A percentile compares a stretch with the other conserved stretches of the same genome.
Evolutionary conservation across 805 yeast species (phyloP).

Genomic region (Alloascoidea hylecoeti): DNA sequence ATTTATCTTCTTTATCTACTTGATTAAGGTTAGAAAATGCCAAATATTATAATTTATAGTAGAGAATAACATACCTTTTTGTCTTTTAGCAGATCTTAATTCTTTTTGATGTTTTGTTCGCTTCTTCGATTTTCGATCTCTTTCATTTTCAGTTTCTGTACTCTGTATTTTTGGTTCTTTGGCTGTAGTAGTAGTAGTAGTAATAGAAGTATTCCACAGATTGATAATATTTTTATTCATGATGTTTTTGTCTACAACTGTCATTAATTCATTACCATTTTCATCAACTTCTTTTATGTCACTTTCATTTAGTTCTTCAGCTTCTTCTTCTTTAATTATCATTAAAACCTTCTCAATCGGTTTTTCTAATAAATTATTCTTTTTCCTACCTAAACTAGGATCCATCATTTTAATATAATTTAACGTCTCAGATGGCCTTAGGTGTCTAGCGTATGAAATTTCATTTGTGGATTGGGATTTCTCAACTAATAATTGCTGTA

Average conservation of each 20-base stretch:
- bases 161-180: neutral
- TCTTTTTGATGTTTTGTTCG: constrained; percentile 28
- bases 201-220: constrained; percentile 36
- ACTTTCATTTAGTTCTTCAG: constrained; percentile 34
- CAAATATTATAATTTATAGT: constrained; percentile 14
- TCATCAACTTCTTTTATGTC: constrained; percentile 6
- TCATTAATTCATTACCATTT: constrained; percentile 39
- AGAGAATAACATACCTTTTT: constrained; percentile 17
- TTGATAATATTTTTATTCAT: constrained; percentile 68
- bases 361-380: constrained; percentile 46
- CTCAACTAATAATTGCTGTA: too few relatives aligned
- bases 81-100: constrained; percentile 22
- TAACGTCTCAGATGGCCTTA: too few relatives aligned
- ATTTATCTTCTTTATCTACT: constrained; percentile 41
- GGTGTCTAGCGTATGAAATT: too few relatives aligned
- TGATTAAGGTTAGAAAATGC: constrained; percentile 13
- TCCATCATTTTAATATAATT: constrained; percentile 54
- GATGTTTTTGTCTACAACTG: constrained; percentile 44
- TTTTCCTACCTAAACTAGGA: constrained; percentile 51
- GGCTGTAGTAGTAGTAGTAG: neutral
- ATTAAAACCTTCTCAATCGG: constrained; percentile 47
- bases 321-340: constrained; percentile 47
- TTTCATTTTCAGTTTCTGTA: constrained; percentile 13
- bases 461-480: too few relatives aligned
- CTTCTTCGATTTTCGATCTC: constrained; percentile 29